Base-by-base conservation (phyloP, 1,139 yeast genomes). In the Wickerhamiella pararugosa region DNA sequence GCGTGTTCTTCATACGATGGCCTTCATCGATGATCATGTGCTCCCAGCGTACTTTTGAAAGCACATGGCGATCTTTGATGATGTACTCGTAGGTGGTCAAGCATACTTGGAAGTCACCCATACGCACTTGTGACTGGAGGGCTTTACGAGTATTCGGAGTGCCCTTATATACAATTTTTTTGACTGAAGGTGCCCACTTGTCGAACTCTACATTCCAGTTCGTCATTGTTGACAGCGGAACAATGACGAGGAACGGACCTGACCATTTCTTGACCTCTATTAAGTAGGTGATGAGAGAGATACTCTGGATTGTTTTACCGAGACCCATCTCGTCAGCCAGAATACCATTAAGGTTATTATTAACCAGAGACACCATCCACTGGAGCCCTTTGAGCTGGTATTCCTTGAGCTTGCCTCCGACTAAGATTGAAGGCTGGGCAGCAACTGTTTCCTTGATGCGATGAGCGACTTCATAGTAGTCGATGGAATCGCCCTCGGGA, bases 1-100 rank as follows among this genome's bases (percentile, higher is more conserved):
- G 77, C 1, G 96, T 70, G 61, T 90, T 90, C 64, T 90, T 90
- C 97, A 90, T 84, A 62, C 98, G 77, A 60, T 90, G 98, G 64
- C 98, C 98, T 67, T 90, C 98, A 68, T 90, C 98, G 51, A 90
- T 90, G 54, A 90, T 90, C 97, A 90, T 90, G 60, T 90, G 97
- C 35, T 81, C 78, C 87, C 95, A 90, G 52, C 75, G 74, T 53
- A 83, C 72, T 57, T 83, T 80, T 15, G 80, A 66, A 49, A 90
- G 66, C 34, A 90, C 61, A 2, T 93, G 78, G 50, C 92, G 76
- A 58, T 90, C 98, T 58, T 86, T 81, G 57, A 90, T 90, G 54
- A 90, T 79, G 60, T 65, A 65, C 49, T 65, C 70, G 46, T 62
- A 65, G 2, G 98, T 90, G 1, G 98, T 90, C 56, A 90, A 68